A percentile compares a stretch with the other conserved stretches of the same genome.
These are phyloP conservation scores for Phytopythium chamaehyphon DNA, from an alignment of 352 stramenopile genomes.

Conservation along the genomic window DNA sequence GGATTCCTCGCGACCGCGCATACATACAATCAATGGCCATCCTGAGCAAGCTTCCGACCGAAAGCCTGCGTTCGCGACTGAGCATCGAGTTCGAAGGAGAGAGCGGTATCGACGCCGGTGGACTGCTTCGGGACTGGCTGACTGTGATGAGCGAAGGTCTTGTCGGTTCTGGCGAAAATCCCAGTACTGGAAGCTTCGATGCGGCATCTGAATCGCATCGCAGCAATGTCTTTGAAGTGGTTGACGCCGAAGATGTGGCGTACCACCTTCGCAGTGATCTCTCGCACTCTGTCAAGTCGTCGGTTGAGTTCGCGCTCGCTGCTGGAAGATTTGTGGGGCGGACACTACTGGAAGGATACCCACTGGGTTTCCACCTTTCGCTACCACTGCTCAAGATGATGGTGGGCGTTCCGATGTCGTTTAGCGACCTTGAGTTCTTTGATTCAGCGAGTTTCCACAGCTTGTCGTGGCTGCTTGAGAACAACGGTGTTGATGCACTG, in stretches of 20 bases:
- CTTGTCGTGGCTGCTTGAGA: constrained; percentile 36
- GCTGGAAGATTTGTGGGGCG: constrained; percentile 32
- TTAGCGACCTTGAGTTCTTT: constrained; percentile 86
- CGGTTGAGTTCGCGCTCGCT: constrained; percentile 4
- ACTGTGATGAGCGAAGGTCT: constrained; percentile 39
- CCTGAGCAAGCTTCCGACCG: constrained; percentile 19
- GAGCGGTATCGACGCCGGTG: constrained; percentile 57
- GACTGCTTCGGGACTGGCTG: constrained; percentile 72
- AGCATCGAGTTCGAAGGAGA: constrained; percentile 64
- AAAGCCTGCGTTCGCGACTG: constrained; percentile 24
- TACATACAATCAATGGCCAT: constrained; percentile 33
- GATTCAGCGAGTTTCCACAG: constrained; percentile 35
- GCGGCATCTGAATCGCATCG: constrained; percentile 16
- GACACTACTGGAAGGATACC: constrained; percentile 73
- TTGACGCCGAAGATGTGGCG: too few relatives aligned
- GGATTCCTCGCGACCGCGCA: constrained; percentile 11
- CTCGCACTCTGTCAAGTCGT: too few relatives aligned
- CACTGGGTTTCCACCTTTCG: constrained; percentile 90
- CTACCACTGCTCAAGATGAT: constrained; percentile 95
- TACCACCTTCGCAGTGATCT: constrained; percentile 17
- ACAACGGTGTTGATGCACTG: constrained; percentile 26
- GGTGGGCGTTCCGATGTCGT: constrained; percentile 87
- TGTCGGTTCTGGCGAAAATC: constrained; percentile 22
- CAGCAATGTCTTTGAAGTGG: constrained; percentile 10
- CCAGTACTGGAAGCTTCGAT: constrained; percentile 30